These are phyloP conservation scores for Verticillium longisporum DNA, from an alignment of 2,329 filamentous ascomycete species.

Conservation along the genomic window DNA sequence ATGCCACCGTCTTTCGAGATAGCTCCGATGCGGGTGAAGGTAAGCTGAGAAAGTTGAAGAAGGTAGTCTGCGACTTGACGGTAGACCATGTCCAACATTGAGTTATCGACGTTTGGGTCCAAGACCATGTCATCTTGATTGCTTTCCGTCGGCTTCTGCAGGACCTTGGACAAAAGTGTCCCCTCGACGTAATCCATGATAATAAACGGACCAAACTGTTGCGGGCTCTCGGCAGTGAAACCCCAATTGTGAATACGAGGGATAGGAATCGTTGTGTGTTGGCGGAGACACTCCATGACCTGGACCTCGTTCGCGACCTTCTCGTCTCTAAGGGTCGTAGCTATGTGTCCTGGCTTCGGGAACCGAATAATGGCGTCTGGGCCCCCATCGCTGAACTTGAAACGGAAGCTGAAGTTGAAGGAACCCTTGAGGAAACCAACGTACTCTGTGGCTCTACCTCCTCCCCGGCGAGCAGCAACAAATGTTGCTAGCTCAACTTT, in stretches of 20 bases:
- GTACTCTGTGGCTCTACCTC: not conserved
- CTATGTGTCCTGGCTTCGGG: conserved; percentile 16
- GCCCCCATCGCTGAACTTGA: conserved; percentile 12
- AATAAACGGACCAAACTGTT: conserved; percentile 23
- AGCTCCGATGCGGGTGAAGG: conserved; percentile 23
- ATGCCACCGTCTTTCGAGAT: conserved; percentile 19
- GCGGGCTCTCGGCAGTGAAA: conserved; percentile 19
- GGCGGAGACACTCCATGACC: conserved; percentile 17
- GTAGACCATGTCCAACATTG: conserved; percentile 15
- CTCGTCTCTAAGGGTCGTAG: conserved; percentile 16
- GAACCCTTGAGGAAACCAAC: conserved; percentile 10
- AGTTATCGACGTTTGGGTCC: conserved; percentile 14
- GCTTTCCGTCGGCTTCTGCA: conserved; percentile 16
- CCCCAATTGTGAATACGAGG: conserved; percentile 19
- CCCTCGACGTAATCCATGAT: conserved; percentile 24
- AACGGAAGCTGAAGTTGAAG: conserved; percentile 19
- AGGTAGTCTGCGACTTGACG: conserved; percentile 17
- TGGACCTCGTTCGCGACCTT: conserved; percentile 23
- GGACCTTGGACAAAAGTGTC: conserved; percentile 11
- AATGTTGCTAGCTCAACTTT: conserved; percentile 8
- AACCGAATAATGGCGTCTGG: conserved; percentile 19
- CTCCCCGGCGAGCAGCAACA: not conserved
- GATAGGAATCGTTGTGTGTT: conserved; percentile 23
- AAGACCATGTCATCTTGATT: conserved; percentile 13
- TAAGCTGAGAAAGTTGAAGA: conserved; percentile 21